phyloP scores from a whole-genome alignment of 1,139 yeast species.

The Hyphopichia fennica region DNA sequence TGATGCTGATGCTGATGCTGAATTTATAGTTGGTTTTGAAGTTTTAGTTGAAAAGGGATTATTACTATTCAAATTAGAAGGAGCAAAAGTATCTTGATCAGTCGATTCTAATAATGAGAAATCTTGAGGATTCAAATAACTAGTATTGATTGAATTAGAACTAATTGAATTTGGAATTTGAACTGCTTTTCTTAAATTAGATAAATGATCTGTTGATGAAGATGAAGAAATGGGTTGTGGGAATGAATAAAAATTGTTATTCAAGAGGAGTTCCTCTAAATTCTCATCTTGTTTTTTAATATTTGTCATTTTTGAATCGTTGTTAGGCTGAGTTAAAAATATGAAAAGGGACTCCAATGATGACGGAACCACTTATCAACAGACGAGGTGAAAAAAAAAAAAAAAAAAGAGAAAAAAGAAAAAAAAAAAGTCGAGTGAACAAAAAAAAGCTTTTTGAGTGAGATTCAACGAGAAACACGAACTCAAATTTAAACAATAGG shows the following conservation, averaged over 20 bases:
- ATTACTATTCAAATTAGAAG: background rate
- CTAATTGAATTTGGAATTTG: constrained; percentile 47
- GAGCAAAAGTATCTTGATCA: background rate
- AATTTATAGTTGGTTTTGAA: background rate
- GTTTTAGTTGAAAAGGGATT: background rate
- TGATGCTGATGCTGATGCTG: too few species aligned
- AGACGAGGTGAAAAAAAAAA: too few species aligned
- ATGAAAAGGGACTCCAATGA: too few species aligned
- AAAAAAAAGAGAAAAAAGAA: background rate
- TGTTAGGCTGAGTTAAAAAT: too few species aligned
- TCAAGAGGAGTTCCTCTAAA: constrained; percentile 16
- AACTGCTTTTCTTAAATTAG: constrained; percentile 48
- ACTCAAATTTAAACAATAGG: background rate
- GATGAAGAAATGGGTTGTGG: constrained; percentile 11
- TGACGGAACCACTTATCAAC: too few species aligned
- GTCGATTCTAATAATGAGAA: constrained; percentile 1
- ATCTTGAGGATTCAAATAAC: constrained; percentile 9
- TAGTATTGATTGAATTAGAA: constrained; percentile 22
- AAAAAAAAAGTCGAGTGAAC: too few species aligned
- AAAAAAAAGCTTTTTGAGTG: background rate
- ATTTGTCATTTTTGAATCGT: constrained; percentile 2
- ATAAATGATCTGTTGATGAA: constrained; percentile 39
- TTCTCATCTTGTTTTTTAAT: constrained; percentile 3
- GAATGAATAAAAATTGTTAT: constrained; percentile 18
- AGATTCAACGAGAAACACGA: background rate